Percentiles rank a stretch among this genome's conserved stretches.
Evolutionary conservation across 129 eudicot species (phyloP).

Genomic region (Logfia minima): DNA sequence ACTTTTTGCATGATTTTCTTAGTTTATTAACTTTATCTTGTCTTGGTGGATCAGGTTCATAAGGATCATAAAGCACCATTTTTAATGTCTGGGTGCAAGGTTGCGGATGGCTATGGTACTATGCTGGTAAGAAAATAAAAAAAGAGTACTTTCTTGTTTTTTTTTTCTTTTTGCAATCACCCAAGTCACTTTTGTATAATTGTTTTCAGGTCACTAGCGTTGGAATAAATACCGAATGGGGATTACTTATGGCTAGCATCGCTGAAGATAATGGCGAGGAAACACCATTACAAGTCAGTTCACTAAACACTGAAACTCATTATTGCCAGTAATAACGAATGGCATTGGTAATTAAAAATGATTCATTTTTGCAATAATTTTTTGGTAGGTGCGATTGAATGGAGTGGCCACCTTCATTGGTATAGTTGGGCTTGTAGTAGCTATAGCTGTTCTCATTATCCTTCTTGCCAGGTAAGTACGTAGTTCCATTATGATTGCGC

Average conservation of each 20-base stretch:
- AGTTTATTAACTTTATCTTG: slow-evolving; percentile 2
- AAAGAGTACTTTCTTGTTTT: too few species aligned
- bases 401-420: slow-evolving; percentile 98
- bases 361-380: not conserved
- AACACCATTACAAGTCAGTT: slow-evolving; percentile 90
- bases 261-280: slow-evolving; percentile 99
- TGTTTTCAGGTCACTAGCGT: slow-evolving; percentile 73
- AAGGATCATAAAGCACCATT: slow-evolving; percentile 86
- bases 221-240: slow-evolving; percentile 98
- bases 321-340: not conserved
- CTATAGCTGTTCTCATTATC: slow-evolving; percentile 65
- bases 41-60: slow-evolving; percentile 50
- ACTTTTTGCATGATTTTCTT: not conserved
- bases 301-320: not conserved
- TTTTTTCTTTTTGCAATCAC: not conserved
- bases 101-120: slow-evolving; percentile 97
- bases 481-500: not conserved
- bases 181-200: not conserved
- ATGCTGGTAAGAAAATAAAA: slow-evolving; percentile 67
- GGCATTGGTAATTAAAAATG: not conserved
- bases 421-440: slow-evolving; percentile 81
- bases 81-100: slow-evolving; percentile 96
- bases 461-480: slow-evolving; percentile 62
- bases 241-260: slow-evolving; percentile 96
- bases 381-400: slow-evolving; percentile 74